A percentile compares a stretch with the other conserved stretches of the same genome.
These are phyloP conservation scores for Entoloma clypeatum DNA, from an alignment of 1,284 basidiomycete species.

Conservation along the genomic window DNA sequence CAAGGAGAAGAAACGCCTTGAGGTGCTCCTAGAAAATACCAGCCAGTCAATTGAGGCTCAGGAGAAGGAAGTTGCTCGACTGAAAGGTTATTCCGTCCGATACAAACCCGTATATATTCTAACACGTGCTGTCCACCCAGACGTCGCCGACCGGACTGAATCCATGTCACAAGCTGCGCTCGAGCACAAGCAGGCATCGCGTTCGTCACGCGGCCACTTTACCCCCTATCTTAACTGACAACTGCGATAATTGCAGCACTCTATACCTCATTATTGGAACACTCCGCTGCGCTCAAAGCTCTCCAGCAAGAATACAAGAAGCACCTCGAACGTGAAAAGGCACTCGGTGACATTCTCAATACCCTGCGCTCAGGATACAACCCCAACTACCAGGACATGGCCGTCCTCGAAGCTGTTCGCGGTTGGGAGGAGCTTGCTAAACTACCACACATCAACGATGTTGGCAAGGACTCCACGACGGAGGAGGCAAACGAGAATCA, in stretches of 20 bases:
- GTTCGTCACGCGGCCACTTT: slow-evolving; percentile 43
- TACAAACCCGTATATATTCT: background rate
- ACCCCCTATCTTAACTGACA: slow-evolving; percentile 23
- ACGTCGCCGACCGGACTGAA: slow-evolving; percentile 65
- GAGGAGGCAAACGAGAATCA: slow-evolving; percentile 33
- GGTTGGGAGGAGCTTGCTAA: slow-evolving; percentile 87
- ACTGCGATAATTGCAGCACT: slow-evolving; percentile 54
- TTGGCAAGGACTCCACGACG: slow-evolving; percentile 36
- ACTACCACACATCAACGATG: slow-evolving; percentile 65
- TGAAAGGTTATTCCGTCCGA: slow-evolving; percentile 46
- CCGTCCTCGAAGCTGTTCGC: slow-evolving; percentile 92
- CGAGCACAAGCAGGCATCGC: slow-evolving; percentile 81
- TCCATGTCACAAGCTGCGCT: slow-evolving; percentile 71
- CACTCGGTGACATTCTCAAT: slow-evolving; percentile 82
- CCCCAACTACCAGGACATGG: slow-evolving; percentile 99
- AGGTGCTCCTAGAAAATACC: slow-evolving; percentile 53
- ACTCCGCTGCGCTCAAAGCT: slow-evolving; percentile 73
- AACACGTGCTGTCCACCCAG: slow-evolving; percentile 40
- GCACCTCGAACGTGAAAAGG: slow-evolving; percentile 70
- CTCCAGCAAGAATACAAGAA: slow-evolving; percentile 71
- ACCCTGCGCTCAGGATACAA: slow-evolving; percentile 87
- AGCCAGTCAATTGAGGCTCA: slow-evolving; percentile 56
- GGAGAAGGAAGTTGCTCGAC: slow-evolving; percentile 66
- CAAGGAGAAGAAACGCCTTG: slow-evolving; percentile 82
- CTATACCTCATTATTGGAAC: slow-evolving; percentile 71